Evolutionary conservation across 225 moss, liverwort and hornwort genomes (phyloP).

Genomic region (Bryum argenteum): DNA sequence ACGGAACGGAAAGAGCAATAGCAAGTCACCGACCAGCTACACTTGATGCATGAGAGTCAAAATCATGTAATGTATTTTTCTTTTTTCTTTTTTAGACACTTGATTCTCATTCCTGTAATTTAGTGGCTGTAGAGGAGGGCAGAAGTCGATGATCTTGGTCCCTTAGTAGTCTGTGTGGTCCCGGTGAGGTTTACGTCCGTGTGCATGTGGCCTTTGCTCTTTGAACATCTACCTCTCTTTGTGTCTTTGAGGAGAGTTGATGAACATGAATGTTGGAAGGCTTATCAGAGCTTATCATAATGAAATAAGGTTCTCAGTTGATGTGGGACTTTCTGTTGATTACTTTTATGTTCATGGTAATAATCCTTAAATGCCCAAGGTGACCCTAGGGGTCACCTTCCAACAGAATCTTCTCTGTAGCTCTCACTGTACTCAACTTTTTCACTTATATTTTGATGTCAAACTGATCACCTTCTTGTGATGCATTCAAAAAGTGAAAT

Average conservation of each 20-base stretch:
- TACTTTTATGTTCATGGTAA: too few species aligned
- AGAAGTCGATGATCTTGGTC: background rate
- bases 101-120: slow-evolving; percentile 29
- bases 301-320: slow-evolving; percentile 20
- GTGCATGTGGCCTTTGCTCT: slow-evolving; percentile 7
- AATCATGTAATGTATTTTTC: slow-evolving; percentile 35
- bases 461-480: too few species aligned
- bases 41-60: slow-evolving; percentile 27
- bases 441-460: too few species aligned
- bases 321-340: slow-evolving; percentile 1
- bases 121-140: slow-evolving; percentile 24
- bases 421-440: too few species aligned
- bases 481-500: too few species aligned
- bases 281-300: slow-evolving; percentile 5
- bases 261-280: slow-evolving; percentile 20
- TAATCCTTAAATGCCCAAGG: too few species aligned
- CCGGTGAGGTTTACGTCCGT: slow-evolving; percentile 8
- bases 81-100: slow-evolving; percentile 13
- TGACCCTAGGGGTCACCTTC: too few species aligned
- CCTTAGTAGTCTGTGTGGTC: slow-evolving; percentile 10
- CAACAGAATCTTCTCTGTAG: too few species aligned
- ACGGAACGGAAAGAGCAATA: slow-evolving; percentile 50
- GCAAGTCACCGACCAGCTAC: slow-evolving; percentile 20
- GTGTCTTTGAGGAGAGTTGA: slow-evolving; percentile 28
- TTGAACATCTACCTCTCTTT: slow-evolving; percentile 4